Base-by-base conservation (phyloP, 257 asterid genomes). In the Nicotiana otophora region DNA sequence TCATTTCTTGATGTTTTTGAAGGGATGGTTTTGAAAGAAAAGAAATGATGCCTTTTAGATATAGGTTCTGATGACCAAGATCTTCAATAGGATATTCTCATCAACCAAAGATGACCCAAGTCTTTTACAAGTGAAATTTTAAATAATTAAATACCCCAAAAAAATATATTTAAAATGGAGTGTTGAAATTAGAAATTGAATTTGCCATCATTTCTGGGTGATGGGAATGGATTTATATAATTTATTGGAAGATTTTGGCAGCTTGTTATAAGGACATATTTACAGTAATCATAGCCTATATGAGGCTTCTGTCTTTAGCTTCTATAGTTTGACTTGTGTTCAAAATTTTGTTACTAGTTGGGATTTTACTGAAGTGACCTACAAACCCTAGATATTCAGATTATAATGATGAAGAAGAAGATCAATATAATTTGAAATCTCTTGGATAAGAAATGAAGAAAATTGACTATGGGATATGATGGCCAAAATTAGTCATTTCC, bases 231-330 rank as follows among this genome's bases (percentile, higher is more conserved):
- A 51, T 75, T 51, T 75, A 75, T 42, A 46, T 72, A 20, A 72
- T 48, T 75, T 75, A 75, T 75, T 75, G 20, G 28, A 54, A 75
- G 36, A 54, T 23, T 81, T 81, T 81, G 80, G 58, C 31, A 54
- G 19, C 1, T 81, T 60, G 28, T 72, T 61, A 55, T 69, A 19
- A 34, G 84, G 86, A 80, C 69, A 60, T 72, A 48, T 72, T 51
- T 51, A 26, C 86, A 75, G 89, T 70, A 81, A 86, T 82, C 82
- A 84, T 85, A 42, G 39, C 84, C 57, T 65, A 54, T 67, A 30
- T 48, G 51, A 42, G 51, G 10, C 2, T 55, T 75, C 76, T 30
- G 33, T 33, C 36, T 81, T 36, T 81, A 54, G 86, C 82, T 83
- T n/a, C 81, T 62, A 85, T 20, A 51, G 80, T 84, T 86, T 86